Conservation (phyloP, 371 early-diverging fungal species). For the Rhizopus arrhizus region DNA sequence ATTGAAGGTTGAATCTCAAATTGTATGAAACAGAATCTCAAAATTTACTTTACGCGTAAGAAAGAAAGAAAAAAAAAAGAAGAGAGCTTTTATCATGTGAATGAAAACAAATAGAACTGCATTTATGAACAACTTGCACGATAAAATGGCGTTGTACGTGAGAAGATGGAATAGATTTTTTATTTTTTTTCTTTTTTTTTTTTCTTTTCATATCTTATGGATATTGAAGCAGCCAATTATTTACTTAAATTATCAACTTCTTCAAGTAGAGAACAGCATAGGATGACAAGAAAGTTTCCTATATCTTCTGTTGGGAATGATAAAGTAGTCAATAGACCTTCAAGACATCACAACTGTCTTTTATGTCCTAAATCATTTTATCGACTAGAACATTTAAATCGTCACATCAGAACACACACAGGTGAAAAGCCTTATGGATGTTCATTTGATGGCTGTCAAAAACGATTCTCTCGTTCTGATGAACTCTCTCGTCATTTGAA, state of each 20-base stretch:
- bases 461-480: conserved; percentile 82
- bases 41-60: too few species aligned
- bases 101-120: too few species aligned
- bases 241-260: not conserved
- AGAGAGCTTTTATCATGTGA: too few species aligned
- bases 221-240: conserved; percentile 1
- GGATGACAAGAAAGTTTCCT: not conserved
- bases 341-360: conserved; percentile 54
- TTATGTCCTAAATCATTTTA: conserved; percentile 57
- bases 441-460: conserved; percentile 65
- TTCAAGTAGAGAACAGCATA: too few species aligned
- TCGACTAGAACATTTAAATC: conserved; percentile 69
- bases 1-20: too few species aligned
- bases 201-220: not conserved
- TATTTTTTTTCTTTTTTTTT: not conserved
- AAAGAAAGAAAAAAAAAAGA: too few species aligned
- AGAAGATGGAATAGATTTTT: too few species aligned
- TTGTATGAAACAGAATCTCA: too few species aligned
- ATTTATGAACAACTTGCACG: too few species aligned
- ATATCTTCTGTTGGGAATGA: not conserved
- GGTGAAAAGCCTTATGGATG: conserved; percentile 84
- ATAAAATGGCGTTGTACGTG: too few species aligned
- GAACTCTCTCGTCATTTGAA: conserved; percentile 75
- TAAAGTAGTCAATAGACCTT: conserved; percentile 16
- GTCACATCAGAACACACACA: conserved; percentile 83